Percentiles rank a stretch among this genome's conserved stretches.
These are phyloP conservation scores for Aspergillus luchuensis DNA, from an alignment of 2,329 filamentous ascomycete species.

Conservation along the genomic window DNA sequence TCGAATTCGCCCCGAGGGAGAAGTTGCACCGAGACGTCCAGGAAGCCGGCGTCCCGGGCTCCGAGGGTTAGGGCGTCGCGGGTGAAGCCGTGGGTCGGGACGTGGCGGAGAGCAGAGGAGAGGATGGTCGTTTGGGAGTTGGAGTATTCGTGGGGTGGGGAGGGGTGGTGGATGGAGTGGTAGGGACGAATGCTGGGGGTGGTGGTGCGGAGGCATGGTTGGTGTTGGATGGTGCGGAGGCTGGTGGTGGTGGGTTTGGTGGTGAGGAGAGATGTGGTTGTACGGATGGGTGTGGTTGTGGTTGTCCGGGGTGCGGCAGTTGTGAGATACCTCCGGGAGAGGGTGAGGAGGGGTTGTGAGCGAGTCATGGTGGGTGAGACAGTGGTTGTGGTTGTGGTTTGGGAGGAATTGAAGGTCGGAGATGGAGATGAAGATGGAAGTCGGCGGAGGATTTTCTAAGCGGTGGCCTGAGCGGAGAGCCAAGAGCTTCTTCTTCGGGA, in stretches of 20 bases:
- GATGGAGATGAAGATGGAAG: neutral
- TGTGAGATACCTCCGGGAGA: slow-evolving; percentile 5
- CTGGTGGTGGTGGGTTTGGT: neutral
- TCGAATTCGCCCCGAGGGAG: slow-evolving; percentile 79
- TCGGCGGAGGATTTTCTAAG: slow-evolving; percentile 16
- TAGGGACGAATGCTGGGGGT: slow-evolving; percentile 56
- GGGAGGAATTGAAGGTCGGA: neutral
- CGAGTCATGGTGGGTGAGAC: slow-evolving; percentile 11
- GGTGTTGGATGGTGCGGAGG: neutral
- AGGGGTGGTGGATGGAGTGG: slow-evolving; percentile 73
- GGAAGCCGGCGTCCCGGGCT: slow-evolving; percentile 80
- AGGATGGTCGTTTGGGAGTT: slow-evolving; percentile 74
- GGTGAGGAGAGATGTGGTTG: neutral
- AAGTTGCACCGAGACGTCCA: slow-evolving; percentile 81
- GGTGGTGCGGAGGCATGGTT: slow-evolving; percentile 54
- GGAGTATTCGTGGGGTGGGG: slow-evolving; percentile 59
- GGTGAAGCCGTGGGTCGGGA: slow-evolving; percentile 83
- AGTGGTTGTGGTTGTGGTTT: neutral
- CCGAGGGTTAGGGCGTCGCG: slow-evolving; percentile 71
- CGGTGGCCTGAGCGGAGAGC: slow-evolving; percentile 24
- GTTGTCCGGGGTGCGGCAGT: neutral
- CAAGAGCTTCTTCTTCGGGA: slow-evolving; percentile 7
- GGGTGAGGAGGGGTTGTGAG: slow-evolving; percentile 7
- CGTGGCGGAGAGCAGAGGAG: slow-evolving; percentile 73
- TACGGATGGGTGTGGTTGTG: neutral